Evolutionary conservation across 2,329 filamentous ascomycete genomes (phyloP).

Genomic region (Dactylellina leptospora): DNA sequence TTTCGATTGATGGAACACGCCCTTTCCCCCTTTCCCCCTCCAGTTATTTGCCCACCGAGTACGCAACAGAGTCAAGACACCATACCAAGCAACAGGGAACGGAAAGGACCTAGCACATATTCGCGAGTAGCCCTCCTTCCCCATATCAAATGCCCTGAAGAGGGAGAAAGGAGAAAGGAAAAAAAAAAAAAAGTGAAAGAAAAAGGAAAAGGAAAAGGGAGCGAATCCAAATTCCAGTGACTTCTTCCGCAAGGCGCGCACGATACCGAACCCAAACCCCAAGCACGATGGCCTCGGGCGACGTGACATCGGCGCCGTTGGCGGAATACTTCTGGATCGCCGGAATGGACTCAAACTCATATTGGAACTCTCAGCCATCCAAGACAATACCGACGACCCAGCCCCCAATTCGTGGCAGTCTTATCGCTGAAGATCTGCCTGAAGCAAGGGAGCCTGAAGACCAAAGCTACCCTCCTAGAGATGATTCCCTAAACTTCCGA

Average conservation of each 20-base stretch:
- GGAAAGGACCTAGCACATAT: conserved; percentile 10
- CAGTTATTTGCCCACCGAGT: background rate
- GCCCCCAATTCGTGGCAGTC: conserved; percentile 57
- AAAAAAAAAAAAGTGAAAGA: too few species aligned
- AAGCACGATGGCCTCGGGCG: conserved; percentile 42
- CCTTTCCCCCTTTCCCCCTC: background rate
- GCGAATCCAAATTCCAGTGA: background rate
- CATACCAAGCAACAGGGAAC: background rate
- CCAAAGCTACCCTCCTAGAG: conserved; percentile 52
- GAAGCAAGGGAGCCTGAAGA: conserved; percentile 57
- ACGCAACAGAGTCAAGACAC: background rate
- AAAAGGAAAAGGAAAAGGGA: background rate
- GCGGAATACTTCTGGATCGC: conserved; percentile 81
- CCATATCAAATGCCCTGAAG: conserved; percentile 22
- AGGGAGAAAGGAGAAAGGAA: conserved; percentile 18
- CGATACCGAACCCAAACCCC: background rate
- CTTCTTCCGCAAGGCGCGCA: conserved; percentile 8
- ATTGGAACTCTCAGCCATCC: conserved; percentile 64
- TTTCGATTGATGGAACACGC: conserved; percentile 28
- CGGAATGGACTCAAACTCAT: conserved; percentile 73
- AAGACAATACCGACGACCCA: conserved; percentile 60
- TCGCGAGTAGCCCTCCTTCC: conserved; percentile 22
- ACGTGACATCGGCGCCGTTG: conserved; percentile 69
- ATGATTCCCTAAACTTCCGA: conserved; percentile 43
- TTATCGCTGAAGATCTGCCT: conserved; percentile 56